phyloP scores from a whole-genome alignment of 352 stramenopile genomes.

The Globisporangium iwayamae region DNA sequence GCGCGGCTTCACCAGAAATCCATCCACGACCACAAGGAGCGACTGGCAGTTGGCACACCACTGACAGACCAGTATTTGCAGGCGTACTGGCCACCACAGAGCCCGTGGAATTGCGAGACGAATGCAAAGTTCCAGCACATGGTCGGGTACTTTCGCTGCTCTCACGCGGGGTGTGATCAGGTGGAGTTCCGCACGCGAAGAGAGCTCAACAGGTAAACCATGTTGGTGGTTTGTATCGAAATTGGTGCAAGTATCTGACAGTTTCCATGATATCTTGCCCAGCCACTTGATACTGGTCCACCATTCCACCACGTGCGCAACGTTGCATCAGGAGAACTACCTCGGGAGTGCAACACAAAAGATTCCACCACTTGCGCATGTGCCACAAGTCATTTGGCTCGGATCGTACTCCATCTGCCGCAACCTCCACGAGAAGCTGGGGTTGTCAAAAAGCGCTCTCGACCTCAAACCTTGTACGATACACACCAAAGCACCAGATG shows the following conservation, averaged over 20 bases:
- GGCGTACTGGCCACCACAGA: constrained; percentile 46
- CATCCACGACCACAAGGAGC: constrained; percentile 34
- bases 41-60: constrained; percentile 33
- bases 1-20: constrained; percentile 43
- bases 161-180: constrained; percentile 24
- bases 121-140: constrained; percentile 24
- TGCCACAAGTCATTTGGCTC: constrained; percentile 34
- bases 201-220: constrained; percentile 31
- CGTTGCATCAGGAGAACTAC: background rate
- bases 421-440: constrained; percentile 35
- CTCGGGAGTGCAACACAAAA: background rate
- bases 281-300: constrained; percentile 6
- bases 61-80: constrained; percentile 57
- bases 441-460: constrained; percentile 8
- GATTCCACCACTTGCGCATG: background rate
- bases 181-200: constrained; percentile 40
- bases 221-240: background rate
- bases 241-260: background rate
- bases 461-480: constrained; percentile 15
- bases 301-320: background rate
- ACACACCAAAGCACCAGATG: constrained; percentile 14
- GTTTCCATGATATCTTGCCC: background rate
- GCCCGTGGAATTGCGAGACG: constrained; percentile 39
- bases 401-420: constrained; percentile 35
- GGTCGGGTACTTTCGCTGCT: constrained; percentile 49